These are phyloP conservation scores for Sindora glabra DNA, from an alignment of 306 rosid species.

Conservation along the genomic window DNA sequence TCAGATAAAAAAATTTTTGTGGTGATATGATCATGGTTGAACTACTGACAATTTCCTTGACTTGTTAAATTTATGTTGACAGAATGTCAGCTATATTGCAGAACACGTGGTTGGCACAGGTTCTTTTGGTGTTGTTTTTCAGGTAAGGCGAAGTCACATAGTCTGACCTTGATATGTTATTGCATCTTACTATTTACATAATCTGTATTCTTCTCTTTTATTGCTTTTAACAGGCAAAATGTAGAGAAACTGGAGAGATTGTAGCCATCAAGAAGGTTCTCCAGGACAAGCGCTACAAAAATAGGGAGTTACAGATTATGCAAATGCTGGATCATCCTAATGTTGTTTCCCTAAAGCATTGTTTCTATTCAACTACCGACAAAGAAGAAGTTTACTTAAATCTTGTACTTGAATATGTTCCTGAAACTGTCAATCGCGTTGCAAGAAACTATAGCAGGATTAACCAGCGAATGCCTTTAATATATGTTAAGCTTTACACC, in stretches of 20 bases:
- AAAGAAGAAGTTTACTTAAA: constrained; percentile 91
- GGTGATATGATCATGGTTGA: not conserved
- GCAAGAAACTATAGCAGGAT: constrained; percentile 88
- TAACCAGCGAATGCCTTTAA: constrained; percentile 91
- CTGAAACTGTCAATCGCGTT: constrained; percentile 81
- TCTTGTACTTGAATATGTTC: constrained; percentile 95
- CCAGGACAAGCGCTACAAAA: constrained; percentile 97
- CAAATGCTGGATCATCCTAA: constrained; percentile 99
- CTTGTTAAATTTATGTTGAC: constrained; percentile 25
- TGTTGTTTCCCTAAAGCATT: constrained; percentile 80
- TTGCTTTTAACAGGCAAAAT: constrained; percentile 64
- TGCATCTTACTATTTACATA: not conserved
- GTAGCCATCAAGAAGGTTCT: constrained; percentile 98
- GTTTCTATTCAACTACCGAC: constrained; percentile 88
- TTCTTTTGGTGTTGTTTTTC: constrained; percentile 94
- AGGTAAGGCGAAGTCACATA: constrained; percentile 36
- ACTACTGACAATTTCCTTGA: not conserved
- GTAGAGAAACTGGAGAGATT: constrained; percentile 98
- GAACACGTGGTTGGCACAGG: constrained; percentile 97
- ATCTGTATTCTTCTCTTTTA: not conserved
- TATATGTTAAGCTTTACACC: constrained; percentile 89
- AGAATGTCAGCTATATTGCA: constrained; percentile 76
- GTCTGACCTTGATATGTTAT: constrained; percentile 1
- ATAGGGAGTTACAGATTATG: constrained; percentile 96
- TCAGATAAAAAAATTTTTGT: not conserved